Evolutionary conservation across 768 basidiomycete genomes (phyloP).

Genomic region (Xerocomus brunneocitrinus): DNA sequence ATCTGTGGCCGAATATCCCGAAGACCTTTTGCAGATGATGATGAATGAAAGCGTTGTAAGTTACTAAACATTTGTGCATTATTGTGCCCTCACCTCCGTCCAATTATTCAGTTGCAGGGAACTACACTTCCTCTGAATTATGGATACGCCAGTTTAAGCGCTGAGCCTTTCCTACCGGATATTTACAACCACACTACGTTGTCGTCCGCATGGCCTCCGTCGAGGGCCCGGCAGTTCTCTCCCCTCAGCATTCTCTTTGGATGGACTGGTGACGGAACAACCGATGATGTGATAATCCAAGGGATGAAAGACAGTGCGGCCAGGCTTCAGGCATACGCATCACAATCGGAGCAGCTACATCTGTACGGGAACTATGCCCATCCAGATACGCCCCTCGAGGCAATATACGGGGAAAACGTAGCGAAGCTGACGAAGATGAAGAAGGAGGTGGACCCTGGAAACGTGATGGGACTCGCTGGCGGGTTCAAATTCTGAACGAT

Average conservation of each 20-base stretch:
- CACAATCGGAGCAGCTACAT: constrained; percentile 38
- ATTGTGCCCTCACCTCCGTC: not conserved
- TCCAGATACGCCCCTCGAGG: constrained; percentile 43
- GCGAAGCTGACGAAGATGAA: constrained; percentile 38
- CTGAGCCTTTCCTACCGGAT: constrained; percentile 47
- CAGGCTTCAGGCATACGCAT: constrained; percentile 40
- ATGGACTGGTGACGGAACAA: constrained; percentile 35
- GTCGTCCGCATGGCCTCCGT: constrained; percentile 46
- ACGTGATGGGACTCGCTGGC: constrained; percentile 64
- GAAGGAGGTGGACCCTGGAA: constrained; percentile 45
- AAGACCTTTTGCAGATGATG: constrained; percentile 17
- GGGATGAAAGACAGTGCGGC: constrained; percentile 38
- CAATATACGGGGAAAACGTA: constrained; percentile 51
- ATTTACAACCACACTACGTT: constrained; percentile 36
- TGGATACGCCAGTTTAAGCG: constrained; percentile 42
- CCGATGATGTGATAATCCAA: constrained; percentile 39
- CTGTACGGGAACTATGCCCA: constrained; percentile 62
- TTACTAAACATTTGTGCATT: not conserved
- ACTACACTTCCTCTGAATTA: constrained; percentile 29
- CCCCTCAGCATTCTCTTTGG: constrained; percentile 47
- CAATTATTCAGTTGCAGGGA: constrained; percentile 41
- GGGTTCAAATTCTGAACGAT: constrained; percentile 50
- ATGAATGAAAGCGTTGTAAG: constrained; percentile 17
- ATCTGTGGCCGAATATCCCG: constrained; percentile 22
- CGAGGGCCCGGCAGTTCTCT: constrained; percentile 34